Percentiles rank a stretch among this genome's conserved stretches.
Conservation (phyloP, 202 grass and related monocot species). For the Alloteropsis angusta region DNA sequence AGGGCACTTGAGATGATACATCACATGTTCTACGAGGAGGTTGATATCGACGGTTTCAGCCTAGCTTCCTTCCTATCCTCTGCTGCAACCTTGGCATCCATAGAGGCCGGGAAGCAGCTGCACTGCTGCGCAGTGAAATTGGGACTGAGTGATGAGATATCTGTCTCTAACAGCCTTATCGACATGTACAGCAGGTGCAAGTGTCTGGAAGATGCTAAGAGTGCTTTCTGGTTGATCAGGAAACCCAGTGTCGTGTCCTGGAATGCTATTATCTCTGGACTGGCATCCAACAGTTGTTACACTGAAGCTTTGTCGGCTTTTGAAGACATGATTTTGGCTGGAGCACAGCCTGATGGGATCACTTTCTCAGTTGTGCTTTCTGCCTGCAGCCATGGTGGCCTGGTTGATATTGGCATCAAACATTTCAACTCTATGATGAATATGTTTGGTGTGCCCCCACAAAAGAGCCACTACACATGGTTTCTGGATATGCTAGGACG, state of each 20-base stretch:
- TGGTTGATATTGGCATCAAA: constrained; percentile 56
- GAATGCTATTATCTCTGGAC: constrained; percentile 53
- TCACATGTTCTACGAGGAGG: constrained; percentile 47
- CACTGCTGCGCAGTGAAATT: constrained; percentile 68
- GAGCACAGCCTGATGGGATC: constrained; percentile 47
- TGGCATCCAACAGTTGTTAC: constrained; percentile 35
- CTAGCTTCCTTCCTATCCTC: constrained; percentile 64
- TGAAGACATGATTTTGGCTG: constrained; percentile 64
- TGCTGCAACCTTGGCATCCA: constrained; percentile 38
- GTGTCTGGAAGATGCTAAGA: constrained; percentile 48
- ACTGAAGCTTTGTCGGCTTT: constrained; percentile 53
- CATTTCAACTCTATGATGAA: constrained; percentile 62
- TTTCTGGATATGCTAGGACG: constrained; percentile 66
- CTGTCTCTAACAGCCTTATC: constrained; percentile 67
- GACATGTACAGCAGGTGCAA: constrained; percentile 83
- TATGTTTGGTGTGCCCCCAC: constrained; percentile 39
- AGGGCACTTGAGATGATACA: constrained; percentile 42
- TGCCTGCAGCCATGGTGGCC: constrained; percentile 37
- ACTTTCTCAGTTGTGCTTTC: constrained; percentile 61
- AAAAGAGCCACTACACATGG: constrained; percentile 52
- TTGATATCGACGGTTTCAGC: constrained; percentile 46
- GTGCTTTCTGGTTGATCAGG: constrained; percentile 39
- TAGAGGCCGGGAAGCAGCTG: constrained; percentile 49
- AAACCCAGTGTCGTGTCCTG: constrained; percentile 60
- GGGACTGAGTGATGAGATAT: constrained; percentile 37